Conservation (phyloP, 2,329 filamentous ascomycete genomes). For the Exophiala calicioides region DNA sequence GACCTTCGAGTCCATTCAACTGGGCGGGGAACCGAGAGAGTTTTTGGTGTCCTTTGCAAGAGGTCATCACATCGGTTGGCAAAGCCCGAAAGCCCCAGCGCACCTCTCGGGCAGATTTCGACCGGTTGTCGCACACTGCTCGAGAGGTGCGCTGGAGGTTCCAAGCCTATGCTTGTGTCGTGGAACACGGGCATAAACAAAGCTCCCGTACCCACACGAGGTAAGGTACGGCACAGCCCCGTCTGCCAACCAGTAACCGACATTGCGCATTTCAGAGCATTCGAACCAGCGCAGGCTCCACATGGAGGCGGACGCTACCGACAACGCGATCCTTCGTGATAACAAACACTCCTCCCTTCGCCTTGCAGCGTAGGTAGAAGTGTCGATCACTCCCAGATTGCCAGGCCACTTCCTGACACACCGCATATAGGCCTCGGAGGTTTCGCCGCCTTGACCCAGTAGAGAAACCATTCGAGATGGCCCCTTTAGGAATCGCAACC, state of each 20-base stretch:
- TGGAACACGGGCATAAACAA: conserved; percentile 11
- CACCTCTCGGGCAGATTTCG: too few species aligned
- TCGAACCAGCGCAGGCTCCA: conserved; percentile 13
- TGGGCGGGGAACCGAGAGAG: too few species aligned
- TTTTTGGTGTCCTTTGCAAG: too few species aligned
- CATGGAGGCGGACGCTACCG: conserved; percentile 13
- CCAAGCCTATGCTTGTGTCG: conserved; percentile 8
- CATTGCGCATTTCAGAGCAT: conserved; percentile 4
- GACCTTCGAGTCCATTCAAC: too few species aligned
- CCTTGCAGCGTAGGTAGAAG: neutral
- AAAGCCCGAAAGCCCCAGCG: too few species aligned
- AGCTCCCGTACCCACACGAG: conserved; percentile 16
- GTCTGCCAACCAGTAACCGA: conserved; percentile 16
- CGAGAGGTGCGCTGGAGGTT: neutral
- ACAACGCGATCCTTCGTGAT: conserved; percentile 13
- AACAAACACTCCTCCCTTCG: neutral
- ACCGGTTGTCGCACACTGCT: neutral
- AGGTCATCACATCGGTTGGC: too few species aligned
- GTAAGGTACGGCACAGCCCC: conserved; percentile 19
- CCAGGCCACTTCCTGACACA: conserved; percentile 9
- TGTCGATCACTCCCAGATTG: conserved; percentile 16
- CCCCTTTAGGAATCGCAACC: conserved; percentile 1
- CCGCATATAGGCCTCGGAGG: conserved; percentile 5
- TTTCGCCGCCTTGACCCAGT: neutral
- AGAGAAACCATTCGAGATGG: neutral